Base-by-base conservation (phyloP, 2,329 filamentous ascomycete species). In the Xylaria sp. region DNA sequence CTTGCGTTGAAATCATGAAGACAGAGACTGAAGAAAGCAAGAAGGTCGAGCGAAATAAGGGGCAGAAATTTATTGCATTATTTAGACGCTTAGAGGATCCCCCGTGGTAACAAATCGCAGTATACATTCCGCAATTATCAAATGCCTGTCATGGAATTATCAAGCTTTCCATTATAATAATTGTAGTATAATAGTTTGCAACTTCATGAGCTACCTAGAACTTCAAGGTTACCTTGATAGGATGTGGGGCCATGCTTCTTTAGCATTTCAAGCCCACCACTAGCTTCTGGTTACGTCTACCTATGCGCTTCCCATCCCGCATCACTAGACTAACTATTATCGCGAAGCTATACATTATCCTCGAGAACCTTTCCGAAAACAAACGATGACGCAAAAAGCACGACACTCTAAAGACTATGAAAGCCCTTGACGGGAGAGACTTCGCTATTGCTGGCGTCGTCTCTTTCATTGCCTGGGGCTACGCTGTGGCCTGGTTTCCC, bases 21-120 rank as follows among this genome's bases (percentile, higher is more conserved):
- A 87, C 86, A 42, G 94, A 96, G 82, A 99, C 97, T 3, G 96
- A 99, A 80, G 97, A 99, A 83, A 93, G 94, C 40, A 97, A 97
- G 84, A 99, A 99, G 83, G 96, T 99, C 15, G 89, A 90, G 74
- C 88, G 96, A 78, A 97, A 98, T 81, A 89, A 92, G 49, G 96
- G 96, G 0, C 88, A 89, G 77, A 99, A 98, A 82, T 97, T 92
- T 81, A 91, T 98, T 57, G 95, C 94, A 48, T 88, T 97, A 59
- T 99, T 96, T 79, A 87, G 92, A 77, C 89, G 96, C 71, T 81
- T 91, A 70, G 90, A 92, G 77, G 91, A 97, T 82, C 94, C 93
- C 7, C 85, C 88, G 20, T 97, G 93, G 93, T 89, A 62, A 76
- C 23, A 17, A 53, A 10, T n/a, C 11, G 13, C 48, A 62, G 23